Base-by-base conservation (phyloP, 495 filamentous ascomycete genomes). In the Astrothelium macrocarpum region DNA sequence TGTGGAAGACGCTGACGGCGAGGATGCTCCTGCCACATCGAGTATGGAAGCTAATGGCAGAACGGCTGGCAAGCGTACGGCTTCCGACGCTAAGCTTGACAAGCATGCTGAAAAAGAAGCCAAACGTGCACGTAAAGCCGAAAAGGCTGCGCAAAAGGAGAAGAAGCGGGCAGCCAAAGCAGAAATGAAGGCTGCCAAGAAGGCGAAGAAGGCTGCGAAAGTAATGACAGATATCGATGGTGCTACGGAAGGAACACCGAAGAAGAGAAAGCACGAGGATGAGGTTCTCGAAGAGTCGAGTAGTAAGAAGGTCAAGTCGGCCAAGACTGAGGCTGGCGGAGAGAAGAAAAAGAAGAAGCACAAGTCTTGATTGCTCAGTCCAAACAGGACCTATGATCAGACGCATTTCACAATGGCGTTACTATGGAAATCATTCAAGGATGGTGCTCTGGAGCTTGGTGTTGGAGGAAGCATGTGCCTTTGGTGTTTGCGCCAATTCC, bases 111-210 rank as follows among this genome's bases (percentile, higher is more conserved):
- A 78, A 68, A 81, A 80, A 66, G 78, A 74, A 39, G 77, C 75
- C 11, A 77, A 80, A 71, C 69, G 71, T 20, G 72, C 73, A 49
- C 58, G 70, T 68, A 73, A 72, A 70, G 79, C 80, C 71, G 71
- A 76, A 62, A 78, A 90, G 77, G 86, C 87, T 61, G 72, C 87
- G 64, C 90, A 90, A 81, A 88, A 87, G 78, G 78, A 82, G 65
- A 85, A 84, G 81, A 87, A 87, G 76, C 79, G 79, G 25, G 79
- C 79, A 67, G 81, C 82, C 71, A 85, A 87, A 73, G 75, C 70
- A 62, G 68, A 65, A 58, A 71, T 31, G 64, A 59, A 1, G 29
- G 66, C 16, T 43, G 46, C 63, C 66, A 53, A 68, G 70, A 58
- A 74, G 63, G 62, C 73, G 71, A 65, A 85, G 81, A 77, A 84